These are phyloP conservation scores for Datura wrightii DNA, from an alignment of 257 asterid genomes.

Conservation along the genomic window DNA sequence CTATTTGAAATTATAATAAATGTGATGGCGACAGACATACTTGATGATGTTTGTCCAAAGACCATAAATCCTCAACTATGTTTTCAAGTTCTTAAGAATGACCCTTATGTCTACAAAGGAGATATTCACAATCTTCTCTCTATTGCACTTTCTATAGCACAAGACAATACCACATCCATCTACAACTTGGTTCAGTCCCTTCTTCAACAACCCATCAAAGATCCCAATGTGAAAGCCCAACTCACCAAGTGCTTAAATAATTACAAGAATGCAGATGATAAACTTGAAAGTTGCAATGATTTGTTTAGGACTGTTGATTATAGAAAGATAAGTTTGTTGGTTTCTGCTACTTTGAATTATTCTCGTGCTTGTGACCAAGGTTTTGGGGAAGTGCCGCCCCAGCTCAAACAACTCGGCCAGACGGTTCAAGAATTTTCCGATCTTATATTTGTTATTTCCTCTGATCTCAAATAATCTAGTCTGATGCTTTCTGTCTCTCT, in stretches of 20 bases:
- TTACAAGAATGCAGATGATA: neutral
- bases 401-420: neutral
- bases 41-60: slow-evolving; percentile 19
- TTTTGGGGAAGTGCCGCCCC: neutral
- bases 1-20: neutral
- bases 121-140: neutral
- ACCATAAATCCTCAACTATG: slow-evolving; percentile 4
- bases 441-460: neutral
- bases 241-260: neutral
- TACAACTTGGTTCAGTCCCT: neutral
- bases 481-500: no score
- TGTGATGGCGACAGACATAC: neutral
- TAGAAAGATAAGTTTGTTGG: neutral
- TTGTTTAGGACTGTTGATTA: neutral
- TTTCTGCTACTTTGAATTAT: neutral
- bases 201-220: neutral
- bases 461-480: neutral
- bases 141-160: neutral
- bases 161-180: neutral
- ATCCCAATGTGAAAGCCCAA: neutral
- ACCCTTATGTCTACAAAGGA: neutral
- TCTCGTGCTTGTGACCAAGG: neutral
- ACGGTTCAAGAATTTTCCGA: neutral
- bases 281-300: neutral
- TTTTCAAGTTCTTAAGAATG: neutral